Evolutionary conservation across 2,329 filamentous ascomycete species (phyloP).

Genomic region (Gyromitra esculenta): DNA sequence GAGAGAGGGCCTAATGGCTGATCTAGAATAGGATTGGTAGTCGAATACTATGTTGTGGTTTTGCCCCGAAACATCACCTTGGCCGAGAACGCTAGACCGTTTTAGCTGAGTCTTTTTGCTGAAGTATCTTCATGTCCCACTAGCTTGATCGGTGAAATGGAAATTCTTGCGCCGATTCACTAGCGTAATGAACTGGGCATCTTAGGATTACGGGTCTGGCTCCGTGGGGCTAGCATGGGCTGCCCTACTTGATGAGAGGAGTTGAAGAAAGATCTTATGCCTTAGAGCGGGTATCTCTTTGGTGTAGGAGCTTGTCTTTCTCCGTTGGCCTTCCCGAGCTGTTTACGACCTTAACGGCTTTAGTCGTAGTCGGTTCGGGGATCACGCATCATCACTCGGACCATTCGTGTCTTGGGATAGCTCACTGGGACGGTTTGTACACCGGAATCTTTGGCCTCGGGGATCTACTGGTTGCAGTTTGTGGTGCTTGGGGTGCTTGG

Average conservation of each 20-base stretch:
- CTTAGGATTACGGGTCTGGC: conserved; percentile 63
- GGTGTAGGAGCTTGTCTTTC: no score
- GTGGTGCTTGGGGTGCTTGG: not conserved
- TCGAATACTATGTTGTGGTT: no score
- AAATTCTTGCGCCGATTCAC: conserved; percentile 67
- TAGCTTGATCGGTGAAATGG: conserved; percentile 78
- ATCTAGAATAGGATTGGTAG: no score
- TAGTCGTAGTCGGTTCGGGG: not conserved
- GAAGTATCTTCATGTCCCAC: conserved; percentile 29
- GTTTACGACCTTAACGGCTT: not conserved
- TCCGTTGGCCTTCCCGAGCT: no score
- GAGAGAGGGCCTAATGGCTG: no score
- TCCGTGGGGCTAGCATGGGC: conserved; percentile 61
- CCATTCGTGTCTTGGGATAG: not conserved
- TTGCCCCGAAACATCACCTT: no score
- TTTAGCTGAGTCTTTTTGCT: not conserved
- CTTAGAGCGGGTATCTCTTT: no score
- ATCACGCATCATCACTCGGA: not conserved
- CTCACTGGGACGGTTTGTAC: not conserved
- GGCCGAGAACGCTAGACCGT: not conserved
- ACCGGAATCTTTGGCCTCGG: not conserved
- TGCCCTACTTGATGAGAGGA: not conserved
- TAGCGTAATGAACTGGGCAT: conserved; percentile 49
- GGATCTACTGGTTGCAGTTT: not conserved
- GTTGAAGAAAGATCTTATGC: no score